A percentile compares a stretch with the other conserved stretches of the same genome.
Conservation (phyloP, 306 rosid species). For the Vigna hirtella region DNA sequence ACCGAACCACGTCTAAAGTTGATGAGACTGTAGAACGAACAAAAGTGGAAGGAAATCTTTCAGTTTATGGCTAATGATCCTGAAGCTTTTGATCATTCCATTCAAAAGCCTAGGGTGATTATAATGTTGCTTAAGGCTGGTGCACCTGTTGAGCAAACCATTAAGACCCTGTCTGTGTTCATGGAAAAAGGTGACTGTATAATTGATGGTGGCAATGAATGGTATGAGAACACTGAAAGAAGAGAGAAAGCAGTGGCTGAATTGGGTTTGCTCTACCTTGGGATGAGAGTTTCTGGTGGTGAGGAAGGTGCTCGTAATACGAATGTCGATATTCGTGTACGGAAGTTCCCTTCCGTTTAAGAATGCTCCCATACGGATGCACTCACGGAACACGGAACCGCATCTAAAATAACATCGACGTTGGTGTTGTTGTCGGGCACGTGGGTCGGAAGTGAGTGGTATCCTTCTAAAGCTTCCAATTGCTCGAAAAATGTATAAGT, state of each 20-base stretch:
- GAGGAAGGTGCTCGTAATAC: slow-evolving; percentile 86
- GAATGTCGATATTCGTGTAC: too few species aligned
- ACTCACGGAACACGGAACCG: slow-evolving; percentile 60
- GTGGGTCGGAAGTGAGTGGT: slow-evolving; percentile 35
- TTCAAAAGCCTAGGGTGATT: slow-evolving; percentile 84
- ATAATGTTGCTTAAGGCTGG: slow-evolving; percentile 95
- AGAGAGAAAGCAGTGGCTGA: slow-evolving; percentile 73
- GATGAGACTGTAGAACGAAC: slow-evolving; percentile 92
- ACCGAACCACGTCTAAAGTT: slow-evolving; percentile 88
- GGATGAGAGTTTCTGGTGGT: slow-evolving; percentile 98
- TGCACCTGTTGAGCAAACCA: slow-evolving; percentile 89
- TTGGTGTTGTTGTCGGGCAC: neutral
- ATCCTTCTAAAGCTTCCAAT: slow-evolving; percentile 65
- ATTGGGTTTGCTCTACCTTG: slow-evolving; percentile 86
- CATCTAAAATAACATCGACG: slow-evolving; percentile 44
- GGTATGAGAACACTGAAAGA: slow-evolving; percentile 97
- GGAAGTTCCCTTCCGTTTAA: too few species aligned
- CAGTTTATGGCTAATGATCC: slow-evolving; percentile 88
- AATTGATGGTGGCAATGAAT: slow-evolving; percentile 93
- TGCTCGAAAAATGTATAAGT: slow-evolving; percentile 74
- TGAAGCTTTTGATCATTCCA: slow-evolving; percentile 77
- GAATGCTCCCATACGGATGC: slow-evolving; percentile 45
- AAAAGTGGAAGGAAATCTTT: slow-evolving; percentile 80
- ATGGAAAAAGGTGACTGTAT: slow-evolving; percentile 93
- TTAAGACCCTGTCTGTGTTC: slow-evolving; percentile 80